Percentiles rank a stretch among this genome's conserved stretches.
Conservation (phyloP, 139 green algal genomes). For the Picochlorum sp. region DNA sequence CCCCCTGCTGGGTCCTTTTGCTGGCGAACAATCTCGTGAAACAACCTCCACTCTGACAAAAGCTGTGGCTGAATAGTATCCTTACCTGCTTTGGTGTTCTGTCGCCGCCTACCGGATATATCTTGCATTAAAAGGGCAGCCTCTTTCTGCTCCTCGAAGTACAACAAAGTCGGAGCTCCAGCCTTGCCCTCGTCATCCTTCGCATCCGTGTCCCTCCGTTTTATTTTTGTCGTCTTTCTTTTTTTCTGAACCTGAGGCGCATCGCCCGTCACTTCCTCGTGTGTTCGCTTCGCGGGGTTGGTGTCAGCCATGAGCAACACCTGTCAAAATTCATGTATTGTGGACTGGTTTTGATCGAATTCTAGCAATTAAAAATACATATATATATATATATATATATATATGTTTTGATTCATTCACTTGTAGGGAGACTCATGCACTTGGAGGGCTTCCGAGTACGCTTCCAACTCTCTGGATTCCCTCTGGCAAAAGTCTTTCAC, state of each 20-base stretch:
- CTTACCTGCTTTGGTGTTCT: not conserved
- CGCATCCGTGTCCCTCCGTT: not conserved
- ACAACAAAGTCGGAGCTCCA: not conserved
- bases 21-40: not conserved
- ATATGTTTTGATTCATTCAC: not conserved
- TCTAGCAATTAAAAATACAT: not conserved
- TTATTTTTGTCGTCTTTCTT: not conserved
- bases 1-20: not conserved
- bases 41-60: not conserved
- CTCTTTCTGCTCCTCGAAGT: conserved; percentile 2
- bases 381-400: not conserved
- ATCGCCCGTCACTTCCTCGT: too few species aligned
- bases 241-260: too few species aligned
- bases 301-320: too few species aligned
- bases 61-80: not conserved
- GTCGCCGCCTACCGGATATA: not conserved
- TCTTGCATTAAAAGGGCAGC: not conserved
- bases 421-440: conserved; percentile 53
- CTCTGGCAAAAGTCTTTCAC: conserved; percentile 17
- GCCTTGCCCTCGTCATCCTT: not conserved
- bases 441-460: conserved; percentile 28
- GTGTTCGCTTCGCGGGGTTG: too few species aligned
- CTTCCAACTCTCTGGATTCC: conserved; percentile 48
- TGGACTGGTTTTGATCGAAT: not conserved
- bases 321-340: too few species aligned